Evolutionary conservation across 768 basidiomycete species (phyloP).

Genomic region (Asterophora parasitica): DNA sequence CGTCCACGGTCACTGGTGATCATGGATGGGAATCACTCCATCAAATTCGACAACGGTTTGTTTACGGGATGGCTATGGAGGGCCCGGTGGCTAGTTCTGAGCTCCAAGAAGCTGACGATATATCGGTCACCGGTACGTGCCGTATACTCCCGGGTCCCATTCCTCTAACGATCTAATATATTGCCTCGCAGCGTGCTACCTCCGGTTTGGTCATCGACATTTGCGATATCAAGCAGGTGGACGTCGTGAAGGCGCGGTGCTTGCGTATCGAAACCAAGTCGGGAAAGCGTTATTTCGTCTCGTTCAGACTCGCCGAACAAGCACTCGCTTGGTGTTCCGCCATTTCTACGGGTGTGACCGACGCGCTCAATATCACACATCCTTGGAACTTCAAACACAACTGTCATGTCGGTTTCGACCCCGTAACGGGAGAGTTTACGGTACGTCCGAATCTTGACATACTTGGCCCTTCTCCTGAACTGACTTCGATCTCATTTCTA

Average conservation of each 20-base stretch:
- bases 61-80: slow-evolving; percentile 74
- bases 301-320: slow-evolving; percentile 25
- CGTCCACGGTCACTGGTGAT: slow-evolving; percentile 30
- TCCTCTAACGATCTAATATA: neutral
- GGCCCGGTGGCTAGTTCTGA: slow-evolving; percentile 71
- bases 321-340: slow-evolving; percentile 29
- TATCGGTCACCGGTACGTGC: slow-evolving; percentile 72
- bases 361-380: slow-evolving; percentile 22
- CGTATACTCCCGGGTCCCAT: neutral
- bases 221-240: slow-evolving; percentile 21
- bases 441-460: slow-evolving; percentile 5
- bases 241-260: slow-evolving; percentile 11
- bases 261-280: slow-evolving; percentile 15
- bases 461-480: neutral
- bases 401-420: slow-evolving; percentile 29
- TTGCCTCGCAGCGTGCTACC: slow-evolving; percentile 2
- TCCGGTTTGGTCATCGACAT: slow-evolving; percentile 19
- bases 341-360: slow-evolving; percentile 22
- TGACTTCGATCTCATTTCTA: neutral
- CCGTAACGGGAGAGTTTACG: slow-evolving; percentile 24
- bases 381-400: slow-evolving; percentile 30
- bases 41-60: slow-evolving; percentile 73
- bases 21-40: slow-evolving; percentile 53
- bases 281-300: slow-evolving; percentile 24
- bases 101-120: slow-evolving; percentile 58